Conservation (phyloP, 2,329 filamentous ascomycete species). For the Immersiporthe knoxdaviesiana region DNA sequence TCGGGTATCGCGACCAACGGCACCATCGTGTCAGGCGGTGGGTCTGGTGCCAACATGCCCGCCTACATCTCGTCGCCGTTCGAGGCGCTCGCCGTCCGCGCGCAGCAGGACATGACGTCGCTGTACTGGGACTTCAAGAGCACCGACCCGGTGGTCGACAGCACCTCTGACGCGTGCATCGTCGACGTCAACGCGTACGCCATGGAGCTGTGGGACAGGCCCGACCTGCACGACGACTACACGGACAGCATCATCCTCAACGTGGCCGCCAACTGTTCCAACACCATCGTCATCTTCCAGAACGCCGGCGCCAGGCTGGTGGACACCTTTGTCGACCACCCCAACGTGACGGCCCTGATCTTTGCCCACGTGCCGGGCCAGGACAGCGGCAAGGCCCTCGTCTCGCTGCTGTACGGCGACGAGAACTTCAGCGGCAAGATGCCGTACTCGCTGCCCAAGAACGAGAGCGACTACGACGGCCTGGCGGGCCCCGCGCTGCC, state of each 20-base stretch:
- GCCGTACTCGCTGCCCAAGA: constrained; percentile 62
- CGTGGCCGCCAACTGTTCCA: constrained; percentile 61
- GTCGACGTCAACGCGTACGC: constrained; percentile 69
- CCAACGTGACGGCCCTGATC: constrained; percentile 65
- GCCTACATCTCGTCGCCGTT: constrained; percentile 53
- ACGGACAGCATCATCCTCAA: constrained; percentile 60
- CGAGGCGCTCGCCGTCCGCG: constrained; percentile 53
- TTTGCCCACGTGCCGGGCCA: constrained; percentile 68
- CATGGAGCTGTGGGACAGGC: constrained; percentile 69
- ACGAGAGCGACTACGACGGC: constrained; percentile 57
- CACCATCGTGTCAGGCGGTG: constrained; percentile 49
- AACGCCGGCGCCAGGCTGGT: constrained; percentile 64
- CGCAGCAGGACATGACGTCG: constrained; percentile 54
- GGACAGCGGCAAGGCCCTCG: constrained; percentile 59
- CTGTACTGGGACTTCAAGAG: constrained; percentile 59
- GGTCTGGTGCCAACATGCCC: constrained; percentile 48
- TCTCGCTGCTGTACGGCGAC: constrained; percentile 60
- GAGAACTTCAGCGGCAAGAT: constrained; percentile 60
- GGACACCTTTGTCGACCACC: constrained; percentile 63
- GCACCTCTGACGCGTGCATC: constrained; percentile 64
- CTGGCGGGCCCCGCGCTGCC: constrained; percentile 44
- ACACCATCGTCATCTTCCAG: constrained; percentile 68
- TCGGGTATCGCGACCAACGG: constrained; percentile 46
- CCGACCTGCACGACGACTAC: constrained; percentile 66
- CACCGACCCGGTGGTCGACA: constrained; percentile 49